Evolutionary conservation across 192 early-diverging fungal species (phyloP), one percentile per base, ranked within the genome.

Genomic region (Linnemannia schmuckeri): DNA sequence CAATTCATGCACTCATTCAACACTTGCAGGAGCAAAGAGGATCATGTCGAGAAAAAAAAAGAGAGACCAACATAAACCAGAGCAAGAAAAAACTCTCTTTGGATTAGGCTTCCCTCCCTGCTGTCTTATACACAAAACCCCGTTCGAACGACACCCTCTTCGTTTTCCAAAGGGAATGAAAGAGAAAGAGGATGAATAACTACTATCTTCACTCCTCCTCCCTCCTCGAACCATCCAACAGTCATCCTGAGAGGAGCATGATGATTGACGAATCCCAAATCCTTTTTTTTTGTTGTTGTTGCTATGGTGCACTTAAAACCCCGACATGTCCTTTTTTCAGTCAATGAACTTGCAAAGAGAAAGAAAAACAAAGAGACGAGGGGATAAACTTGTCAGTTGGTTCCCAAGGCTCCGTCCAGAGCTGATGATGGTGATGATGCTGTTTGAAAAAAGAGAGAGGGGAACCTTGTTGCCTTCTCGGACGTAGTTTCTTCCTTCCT

Each of bases 401-500:
- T 66, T 33, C 61, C 61, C 30, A 66, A 66, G 9, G 30, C 27
- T 33, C 61, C 33, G 61, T 33, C n/a, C n/a, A 66, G 27, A 33
- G 12, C 9, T 35, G 27, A 66, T 66, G 61, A 33, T 30, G 13
- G 30, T 0, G 30, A 66, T 1, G 61, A 33, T 66, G 61, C 27
- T 66, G 61, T 27, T 57, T 52, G 18, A 52, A 52, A 20, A 52
- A 4, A 52, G n/a, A 57, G n/a, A 57, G 17, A 9, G n/a, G 55
- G 30, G 61, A 66, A 35, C 61, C 61, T 66, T 66, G 61, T 66
- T 33, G 61, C 27, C 61, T 4, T 66, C n/a, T 66, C 61, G 61
- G 61, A 27, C 30, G 61, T 66, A 33, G 61, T 66, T 66, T 66
- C 61, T 66, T 66, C 61, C 61, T 35, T 66, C 61, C 61, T 66